Evolutionary conservation across 805 yeast genomes (phyloP), one percentile per base, ranked within the genome.

Genomic region (Candida broadrunensis): DNA sequence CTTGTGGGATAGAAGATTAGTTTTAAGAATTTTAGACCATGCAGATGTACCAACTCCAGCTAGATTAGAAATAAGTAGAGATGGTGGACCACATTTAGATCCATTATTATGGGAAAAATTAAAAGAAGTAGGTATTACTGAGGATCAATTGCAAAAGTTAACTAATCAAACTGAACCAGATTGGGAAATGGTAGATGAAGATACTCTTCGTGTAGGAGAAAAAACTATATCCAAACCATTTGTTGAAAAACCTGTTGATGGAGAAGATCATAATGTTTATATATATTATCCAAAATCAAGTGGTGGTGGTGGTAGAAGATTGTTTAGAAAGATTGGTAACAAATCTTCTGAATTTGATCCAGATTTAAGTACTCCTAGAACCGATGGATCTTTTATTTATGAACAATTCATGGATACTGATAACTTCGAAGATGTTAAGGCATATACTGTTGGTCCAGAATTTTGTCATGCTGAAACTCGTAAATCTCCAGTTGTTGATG

Each of bases 401-500:
- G 99, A 93, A 63, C 75, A 85, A 63, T 93, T 93, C 54, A 89
- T 93, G 91, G 97, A 93, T 59, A 91, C 99, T 2, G 97, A 93
- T 61, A 93, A 93, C 59, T 90, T 89, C 56, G 99, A 93, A 66
- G 99, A 93, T 63, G 99, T 93, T 47, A 93, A 93, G 65, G 98
- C 98, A 0, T 93, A 93, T 61, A 93, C 99, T 1, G 98, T 93
- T 3, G 98, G 99, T 1, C 80, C 84, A 2, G 70, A 70, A 15
- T 93, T 78, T 56, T 93, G 99, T 60, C 99, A 93, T 62, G 99
- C 99, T 0, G 99, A 93, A 59, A 93, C 99, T 1, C 77, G 99
- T 56, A 93, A 93, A 61, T 88, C 97, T 0, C 99, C 99, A 1
- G 99, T 93, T 3, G 99, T 93, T n/a, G 99, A 93, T 66, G 99